Base-by-base conservation (phyloP, 2,329 filamentous ascomycete genomes). In the Pyrenophora tritici-repentis region DNA sequence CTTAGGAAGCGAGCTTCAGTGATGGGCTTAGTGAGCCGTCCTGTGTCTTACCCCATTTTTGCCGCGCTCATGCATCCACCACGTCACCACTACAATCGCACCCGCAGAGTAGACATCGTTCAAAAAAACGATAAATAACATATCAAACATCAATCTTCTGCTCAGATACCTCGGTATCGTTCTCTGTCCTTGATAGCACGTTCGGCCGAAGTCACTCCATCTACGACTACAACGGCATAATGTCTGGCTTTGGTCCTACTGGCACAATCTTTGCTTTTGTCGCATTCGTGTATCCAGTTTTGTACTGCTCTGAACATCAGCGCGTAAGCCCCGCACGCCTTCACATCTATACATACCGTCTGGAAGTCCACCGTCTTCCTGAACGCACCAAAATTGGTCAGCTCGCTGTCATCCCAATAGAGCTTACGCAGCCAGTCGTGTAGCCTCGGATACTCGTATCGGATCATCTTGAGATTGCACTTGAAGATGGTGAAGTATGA, bases 391-490 rank as follows among this genome's bases (percentile, higher is more conserved):
- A 57, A 60, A 34, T 56, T 56, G 1, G 63, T 68, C 54, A 34
- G 41, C 41, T 61, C 62, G 22, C 62, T 56, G 48, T 68, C 61
- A 34, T 87, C 86, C 91, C 91, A 96, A 78, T 96, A 96, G 61
- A 95, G 76, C 66, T 85, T 81, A 50, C 89, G 82, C 76, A 95
- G 74, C 90, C 91, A 96, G 50, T 75, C 77, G 77, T 96, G 89
- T 53, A 95, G 76, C 42, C 80, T 79, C 31, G 91, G 91, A 72
- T 93, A 96, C 2, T 90, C 90, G 13, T 84, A 87, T 42, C 90
- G 82, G 67, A 95, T 91, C 75, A 94, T 90, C 26, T 86, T 82
- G 56, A 94, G 76, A 76, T 95, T 95, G 77, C 88, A 92, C 73
- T 85, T 86, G 75, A 86, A 86, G 63, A 86, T 74, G 61, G 78